Base-by-base conservation (phyloP, 2,329 filamentous ascomycete species). In the Colletotrichum musicola region DNA sequence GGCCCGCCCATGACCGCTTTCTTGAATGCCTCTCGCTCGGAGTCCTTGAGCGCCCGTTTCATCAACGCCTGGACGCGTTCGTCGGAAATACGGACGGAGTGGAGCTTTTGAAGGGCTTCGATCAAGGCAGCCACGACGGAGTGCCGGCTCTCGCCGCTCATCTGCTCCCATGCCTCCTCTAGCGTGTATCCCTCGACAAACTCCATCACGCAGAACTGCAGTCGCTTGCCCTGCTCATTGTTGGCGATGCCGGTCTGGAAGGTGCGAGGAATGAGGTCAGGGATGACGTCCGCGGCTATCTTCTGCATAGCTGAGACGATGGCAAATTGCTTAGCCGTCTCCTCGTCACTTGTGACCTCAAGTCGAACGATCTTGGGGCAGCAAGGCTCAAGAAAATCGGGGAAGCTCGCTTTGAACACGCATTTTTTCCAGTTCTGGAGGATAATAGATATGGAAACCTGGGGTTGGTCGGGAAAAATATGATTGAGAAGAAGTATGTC, bases 1-100 rank as follows among this genome's bases (percentile, higher is more conserved):
- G 54, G 54, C 30, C 54, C 54, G 18, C 54, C 54, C 30, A 56
- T 56, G 54, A 56, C 20, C 10, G 38, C 35, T 9, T 56, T 18
- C 6, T 56, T 35, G 18, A 56, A 56, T 16, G 18, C 18, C 1
- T 56, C 18, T 27, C 1, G 18, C 5, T 25, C n/a, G n/a, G 35
- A 20, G 5, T 18, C 14, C 10, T n/a, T 1, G 5, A 27, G 10
- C 7, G 14, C 30, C 25, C 40, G 54, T 16, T 18, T 18, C 22
- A 42, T 30, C 54, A 56, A 18, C 6, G 20, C 16, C n/a, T 56
- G 54, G 7, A 56, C 54, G 7, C 20, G 30, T 18, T 4, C 20
- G 18, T 56, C 35, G 14, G 54, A 42, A n/a, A 56, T 22, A 5
- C 54, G 54, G 4, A 56, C 14, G 14, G 18, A 4, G n/a, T 56